Evolutionary conservation across 2,329 filamentous ascomycete species (phyloP), one percentile per base, ranked within the genome.

Genomic region (Xylaria sp.): DNA sequence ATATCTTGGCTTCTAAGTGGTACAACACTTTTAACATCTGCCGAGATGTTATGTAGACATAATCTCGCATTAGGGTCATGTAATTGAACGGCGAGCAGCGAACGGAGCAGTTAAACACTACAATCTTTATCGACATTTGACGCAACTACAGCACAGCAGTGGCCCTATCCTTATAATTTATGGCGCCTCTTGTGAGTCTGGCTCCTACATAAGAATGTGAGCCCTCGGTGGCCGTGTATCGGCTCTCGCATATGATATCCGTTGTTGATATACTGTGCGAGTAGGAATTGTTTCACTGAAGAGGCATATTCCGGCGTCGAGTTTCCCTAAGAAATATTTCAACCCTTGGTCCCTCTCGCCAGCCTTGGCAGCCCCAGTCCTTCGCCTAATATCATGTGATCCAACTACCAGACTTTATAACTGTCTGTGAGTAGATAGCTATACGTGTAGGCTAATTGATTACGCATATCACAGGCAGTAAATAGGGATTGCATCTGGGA

Each of bases 341-440:
- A 42, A 31, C 28, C 28, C 28, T 31, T 31, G 28, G 28, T 9
- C 28, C 33, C 28, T 31, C 28, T 42, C 28, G 28, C 15, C 19
- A 52, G 47, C 46, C 56, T 58, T 58, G 56, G 56, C 42, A 52
- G 23, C 47, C 43, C 49, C 49, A 38, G 21, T 9, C 28, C 9
- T 4, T 31, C 9, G 28, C 9, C 42, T 31, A 40, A 33, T 54
- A 60, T 60, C 57, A 63, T 63, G 61, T 60, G 51, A 60, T 52
- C 35, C 37, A 40, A 21, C 28, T n/a, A 14, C 21, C 23, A 40
- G 14, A n/a, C n/a, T n/a, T n/a, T n/a, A n/a, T n/a, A n/a, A n/a
- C n/a, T n/a, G n/a, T n/a, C n/a, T n/a, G n/a, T n/a, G n/a, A n/a
- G n/a, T n/a, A n/a, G n/a, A n/a, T n/a, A n/a, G n/a, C n/a, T n/a